These are phyloP conservation scores for Exophiala bonariae DNA, from an alignment of 2,329 filamentous ascomycete genomes.

Conservation along the genomic window DNA sequence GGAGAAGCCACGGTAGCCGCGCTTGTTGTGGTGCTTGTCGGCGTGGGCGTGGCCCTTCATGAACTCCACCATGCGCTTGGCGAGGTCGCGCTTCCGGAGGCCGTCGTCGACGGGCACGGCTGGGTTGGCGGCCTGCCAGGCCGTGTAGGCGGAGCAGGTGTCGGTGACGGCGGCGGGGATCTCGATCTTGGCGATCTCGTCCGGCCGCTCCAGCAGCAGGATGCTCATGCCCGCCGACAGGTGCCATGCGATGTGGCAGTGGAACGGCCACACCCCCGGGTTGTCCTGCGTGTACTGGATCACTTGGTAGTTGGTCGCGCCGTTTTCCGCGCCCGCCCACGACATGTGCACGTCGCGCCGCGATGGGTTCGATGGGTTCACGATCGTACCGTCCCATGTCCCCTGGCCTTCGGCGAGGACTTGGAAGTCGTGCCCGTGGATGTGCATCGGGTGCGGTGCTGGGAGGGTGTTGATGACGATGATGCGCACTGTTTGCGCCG, in stretches of 20 bases:
- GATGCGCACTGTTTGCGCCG: conserved; percentile 16
- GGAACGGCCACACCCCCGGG: conserved; percentile 44
- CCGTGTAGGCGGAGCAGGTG: conserved; percentile 12
- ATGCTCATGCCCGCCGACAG: conserved; percentile 19
- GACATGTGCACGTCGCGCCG: conserved; percentile 39
- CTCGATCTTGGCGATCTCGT: conserved; percentile 10
- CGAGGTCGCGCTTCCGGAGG: conserved; percentile 11
- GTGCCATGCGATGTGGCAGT: conserved; percentile 41
- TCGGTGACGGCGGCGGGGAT: conserved; percentile 10
- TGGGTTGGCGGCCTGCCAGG: conserved; percentile 16
- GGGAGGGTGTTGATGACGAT: conserved; percentile 26
- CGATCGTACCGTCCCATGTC: conserved; percentile 21
- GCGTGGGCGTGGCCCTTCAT: conserved; percentile 10
- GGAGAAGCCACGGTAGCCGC: not conserved
- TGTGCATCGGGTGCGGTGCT: conserved; percentile 40
- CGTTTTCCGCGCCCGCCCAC: conserved; percentile 28
- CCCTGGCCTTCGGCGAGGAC: conserved; percentile 23
- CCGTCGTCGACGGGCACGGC: conserved; percentile 14
- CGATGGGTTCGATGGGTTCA: conserved; percentile 36
- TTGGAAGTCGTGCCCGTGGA: conserved; percentile 33
- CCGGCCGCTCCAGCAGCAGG: conserved; percentile 17
- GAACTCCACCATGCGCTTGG: conserved; percentile 14
- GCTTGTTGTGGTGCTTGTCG: conserved; percentile 10
- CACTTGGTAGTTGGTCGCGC: conserved; percentile 35
- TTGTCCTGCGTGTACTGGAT: conserved; percentile 45